Conservation (phyloP, 208 protist species). For the Trichomonas gallinae region DNA sequence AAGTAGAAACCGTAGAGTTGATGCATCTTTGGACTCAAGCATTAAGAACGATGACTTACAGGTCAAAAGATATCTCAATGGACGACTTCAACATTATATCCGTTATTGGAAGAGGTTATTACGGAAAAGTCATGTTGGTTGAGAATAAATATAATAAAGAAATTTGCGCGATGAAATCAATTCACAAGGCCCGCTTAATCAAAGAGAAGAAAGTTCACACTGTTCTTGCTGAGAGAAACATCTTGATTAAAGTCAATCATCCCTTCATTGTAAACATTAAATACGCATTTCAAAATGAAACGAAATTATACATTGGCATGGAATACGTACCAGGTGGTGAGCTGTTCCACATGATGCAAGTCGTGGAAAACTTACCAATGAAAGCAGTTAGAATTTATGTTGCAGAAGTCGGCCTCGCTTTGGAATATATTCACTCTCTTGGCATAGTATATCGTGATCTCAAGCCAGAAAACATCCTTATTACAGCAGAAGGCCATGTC, state of each 20-base stretch:
- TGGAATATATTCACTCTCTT: conserved; percentile 6
- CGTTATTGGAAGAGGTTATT: not conserved
- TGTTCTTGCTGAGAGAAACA: not conserved
- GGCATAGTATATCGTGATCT: not conserved
- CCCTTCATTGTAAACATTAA: not conserved
- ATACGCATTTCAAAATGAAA: conserved; percentile 1
- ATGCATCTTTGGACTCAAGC: not conserved
- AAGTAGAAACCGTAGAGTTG: not conserved
- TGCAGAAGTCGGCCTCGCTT: not conserved
- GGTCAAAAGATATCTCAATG: not conserved
- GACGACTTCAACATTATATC: not conserved
- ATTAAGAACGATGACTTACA: not conserved
- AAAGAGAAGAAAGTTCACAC: not conserved
- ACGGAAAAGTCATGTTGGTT: conserved; percentile 18
- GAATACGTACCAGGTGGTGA: conserved; percentile 20
- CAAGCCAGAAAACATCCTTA: conserved; percentile 13
- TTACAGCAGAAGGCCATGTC: not conserved
- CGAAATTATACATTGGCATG: conserved; percentile 5
- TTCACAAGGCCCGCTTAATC: not conserved
- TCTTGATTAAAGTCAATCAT: not conserved
- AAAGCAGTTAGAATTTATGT: not conserved
- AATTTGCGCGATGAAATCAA: not conserved
- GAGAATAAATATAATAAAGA: not conserved
- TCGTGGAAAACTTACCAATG: not conserved
- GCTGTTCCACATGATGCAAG: not conserved